Percentiles rank a stretch among this genome's conserved stretches.
These are phyloP conservation scores for Pelargonium nanum DNA, from an alignment of 345 rosid species.

Conservation along the genomic window DNA sequence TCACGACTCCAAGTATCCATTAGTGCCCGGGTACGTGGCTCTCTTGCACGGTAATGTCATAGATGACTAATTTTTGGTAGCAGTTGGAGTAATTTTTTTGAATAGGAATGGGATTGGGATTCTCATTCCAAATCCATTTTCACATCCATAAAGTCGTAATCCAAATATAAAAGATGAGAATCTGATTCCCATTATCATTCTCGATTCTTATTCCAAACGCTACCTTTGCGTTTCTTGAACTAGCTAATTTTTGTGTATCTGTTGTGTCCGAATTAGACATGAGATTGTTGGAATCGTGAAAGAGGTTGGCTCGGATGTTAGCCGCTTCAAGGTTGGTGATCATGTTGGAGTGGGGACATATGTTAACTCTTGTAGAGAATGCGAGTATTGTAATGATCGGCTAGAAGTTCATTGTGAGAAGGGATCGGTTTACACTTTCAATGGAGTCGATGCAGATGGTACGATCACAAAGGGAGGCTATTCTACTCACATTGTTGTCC, in stretches of 20 bases:
- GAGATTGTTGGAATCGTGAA: conserved; percentile 77
- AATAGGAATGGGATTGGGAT: no score
- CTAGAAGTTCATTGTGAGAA: conserved; percentile 50
- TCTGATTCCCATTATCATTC: no score
- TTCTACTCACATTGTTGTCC: conserved; percentile 63
- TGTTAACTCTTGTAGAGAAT: conserved; percentile 72
- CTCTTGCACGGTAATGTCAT: no score
- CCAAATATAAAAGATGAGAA: no score
- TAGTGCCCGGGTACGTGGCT: conserved; percentile 68
- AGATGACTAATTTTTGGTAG: no score
- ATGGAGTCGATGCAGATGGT: conserved; percentile 62
- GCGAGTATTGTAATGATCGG: conserved; percentile 52
- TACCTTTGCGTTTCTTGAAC: neutral
- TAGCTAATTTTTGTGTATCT: neutral
- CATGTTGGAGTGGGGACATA: conserved; percentile 86
- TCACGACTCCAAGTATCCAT: conserved; percentile 61
- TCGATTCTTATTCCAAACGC: neutral
- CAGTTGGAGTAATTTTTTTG: no score
- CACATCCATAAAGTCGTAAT: no score
- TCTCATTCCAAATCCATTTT: no score
- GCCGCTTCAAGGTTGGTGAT: conserved; percentile 59
- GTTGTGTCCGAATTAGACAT: conserved; percentile 36
- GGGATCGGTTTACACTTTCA: conserved; percentile 48
- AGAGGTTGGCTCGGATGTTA: conserved; percentile 67
- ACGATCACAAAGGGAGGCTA: conserved; percentile 80